These are phyloP conservation scores for Clonostachys sp. DNA, from an alignment of 2,329 filamentous ascomycete species.

Conservation along the genomic window DNA sequence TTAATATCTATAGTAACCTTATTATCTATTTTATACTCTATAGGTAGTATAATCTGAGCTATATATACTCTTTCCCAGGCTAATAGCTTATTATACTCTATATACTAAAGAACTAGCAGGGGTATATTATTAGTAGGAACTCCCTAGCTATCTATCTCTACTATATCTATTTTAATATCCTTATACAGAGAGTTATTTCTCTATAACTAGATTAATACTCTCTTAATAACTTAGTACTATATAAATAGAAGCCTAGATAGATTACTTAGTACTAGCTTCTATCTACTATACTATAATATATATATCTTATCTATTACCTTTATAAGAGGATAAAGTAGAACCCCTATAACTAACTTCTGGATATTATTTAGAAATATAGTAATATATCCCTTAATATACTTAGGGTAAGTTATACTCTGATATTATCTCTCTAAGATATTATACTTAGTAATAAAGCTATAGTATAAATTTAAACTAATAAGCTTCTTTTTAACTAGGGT, in stretches of 20 bases:
- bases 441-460: not conserved
- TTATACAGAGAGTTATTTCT: not conserved
- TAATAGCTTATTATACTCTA: not conserved
- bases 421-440: not conserved
- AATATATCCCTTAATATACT: no score
- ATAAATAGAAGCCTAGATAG: no score
- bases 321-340: no score
- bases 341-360: no score
- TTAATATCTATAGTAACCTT: not conserved
- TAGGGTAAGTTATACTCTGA: not conserved
- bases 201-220: conserved; percentile 5
- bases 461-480: no score
- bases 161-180: not conserved
- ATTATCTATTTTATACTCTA: not conserved
- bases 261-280: no score
- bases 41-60: not conserved
- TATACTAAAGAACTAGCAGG: not conserved
- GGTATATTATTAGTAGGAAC: not conserved
- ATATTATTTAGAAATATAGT: not conserved
- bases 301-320: no score
- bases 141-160: not conserved
- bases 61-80: no score
- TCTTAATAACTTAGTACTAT: no score
- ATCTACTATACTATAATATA: no score
- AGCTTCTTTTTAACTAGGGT: no score